A percentile compares a stretch with the other conserved stretches of the same genome.
Evolutionary conservation across 305 asterid species (phyloP).

Genomic region (Solanum hybrid): DNA sequence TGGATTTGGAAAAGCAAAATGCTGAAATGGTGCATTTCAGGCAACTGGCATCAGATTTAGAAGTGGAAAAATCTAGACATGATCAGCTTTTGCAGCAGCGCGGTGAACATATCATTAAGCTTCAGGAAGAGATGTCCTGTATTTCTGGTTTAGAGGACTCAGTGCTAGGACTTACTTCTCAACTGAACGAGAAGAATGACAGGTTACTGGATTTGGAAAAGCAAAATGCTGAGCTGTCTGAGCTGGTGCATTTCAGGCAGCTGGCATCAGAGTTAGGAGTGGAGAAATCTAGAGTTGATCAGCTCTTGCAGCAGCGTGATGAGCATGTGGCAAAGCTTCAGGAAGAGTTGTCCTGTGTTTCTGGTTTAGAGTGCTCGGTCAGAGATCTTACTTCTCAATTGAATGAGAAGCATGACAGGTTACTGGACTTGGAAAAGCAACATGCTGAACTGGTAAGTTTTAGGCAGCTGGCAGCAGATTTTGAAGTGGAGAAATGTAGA

Average conservation of each 20-base stretch:
- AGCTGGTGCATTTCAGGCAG: slow-evolving; percentile 40
- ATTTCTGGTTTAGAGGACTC: slow-evolving; percentile 45
- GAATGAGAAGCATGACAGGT: slow-evolving; percentile 28
- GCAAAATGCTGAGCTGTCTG: slow-evolving; percentile 38
- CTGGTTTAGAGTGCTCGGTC: slow-evolving; percentile 43
- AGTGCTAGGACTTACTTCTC: slow-evolving; percentile 41
- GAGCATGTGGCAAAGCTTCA: slow-evolving; percentile 35
- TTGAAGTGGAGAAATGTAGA: not conserved
- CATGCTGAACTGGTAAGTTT: slow-evolving; percentile 24
- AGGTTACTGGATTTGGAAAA: slow-evolving; percentile 28
- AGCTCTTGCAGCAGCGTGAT: slow-evolving; percentile 38
- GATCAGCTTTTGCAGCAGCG: slow-evolving; percentile 37
- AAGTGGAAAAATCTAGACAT: slow-evolving; percentile 55
- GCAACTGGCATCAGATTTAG: slow-evolving; percentile 47
- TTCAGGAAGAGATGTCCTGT: slow-evolving; percentile 35
- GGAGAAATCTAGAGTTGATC: slow-evolving; percentile 54
- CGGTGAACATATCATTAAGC: slow-evolving; percentile 19
- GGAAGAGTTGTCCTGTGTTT: slow-evolving; percentile 25
- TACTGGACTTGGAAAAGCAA: slow-evolving; percentile 31
- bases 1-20: slow-evolving; percentile 4
- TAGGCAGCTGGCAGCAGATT: not conserved
- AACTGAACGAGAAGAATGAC: slow-evolving; percentile 28
- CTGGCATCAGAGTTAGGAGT: slow-evolving; percentile 44
- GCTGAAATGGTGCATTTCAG: slow-evolving; percentile 33
- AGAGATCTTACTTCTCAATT: slow-evolving; percentile 40